phyloP scores from a whole-genome alignment of 208 protist species.

The Trichomonas gallinae region DNA sequence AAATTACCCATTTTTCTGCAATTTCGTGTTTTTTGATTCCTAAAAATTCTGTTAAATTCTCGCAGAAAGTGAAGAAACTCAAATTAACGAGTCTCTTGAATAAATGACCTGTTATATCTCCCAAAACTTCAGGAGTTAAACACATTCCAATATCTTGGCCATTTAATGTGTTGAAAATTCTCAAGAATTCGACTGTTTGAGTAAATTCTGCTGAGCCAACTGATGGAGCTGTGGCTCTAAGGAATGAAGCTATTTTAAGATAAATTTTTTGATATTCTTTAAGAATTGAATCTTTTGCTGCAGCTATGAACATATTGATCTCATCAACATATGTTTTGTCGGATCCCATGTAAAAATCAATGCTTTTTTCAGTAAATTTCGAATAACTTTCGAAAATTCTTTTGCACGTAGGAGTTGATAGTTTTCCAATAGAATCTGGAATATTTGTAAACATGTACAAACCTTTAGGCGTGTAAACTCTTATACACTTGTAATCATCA shows the following conservation, averaged over 20 bases:
- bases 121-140: neutral
- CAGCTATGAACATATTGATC: neutral
- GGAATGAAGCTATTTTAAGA: neutral
- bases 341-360: neutral
- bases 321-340: neutral
- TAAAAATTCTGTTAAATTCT: neutral
- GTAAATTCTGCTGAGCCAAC: neutral
- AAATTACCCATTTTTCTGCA: neutral
- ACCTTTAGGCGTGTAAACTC: neutral
- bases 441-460: neutral
- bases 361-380: neutral
- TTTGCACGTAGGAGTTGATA: neutral
- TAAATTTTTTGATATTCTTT: neutral
- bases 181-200: neutral
- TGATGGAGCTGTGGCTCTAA: neutral
- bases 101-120: neutral
- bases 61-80: neutral
- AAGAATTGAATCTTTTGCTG: neutral
- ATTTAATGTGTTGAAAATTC: neutral
- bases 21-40: neutral
- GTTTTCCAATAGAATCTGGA: neutral
- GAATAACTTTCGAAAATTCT: neutral
- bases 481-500: neutral
- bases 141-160: neutral
- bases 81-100: neutral